Base-by-base conservation (phyloP, 371 early-diverging fungal genomes). In the Circinella umbellata region DNA sequence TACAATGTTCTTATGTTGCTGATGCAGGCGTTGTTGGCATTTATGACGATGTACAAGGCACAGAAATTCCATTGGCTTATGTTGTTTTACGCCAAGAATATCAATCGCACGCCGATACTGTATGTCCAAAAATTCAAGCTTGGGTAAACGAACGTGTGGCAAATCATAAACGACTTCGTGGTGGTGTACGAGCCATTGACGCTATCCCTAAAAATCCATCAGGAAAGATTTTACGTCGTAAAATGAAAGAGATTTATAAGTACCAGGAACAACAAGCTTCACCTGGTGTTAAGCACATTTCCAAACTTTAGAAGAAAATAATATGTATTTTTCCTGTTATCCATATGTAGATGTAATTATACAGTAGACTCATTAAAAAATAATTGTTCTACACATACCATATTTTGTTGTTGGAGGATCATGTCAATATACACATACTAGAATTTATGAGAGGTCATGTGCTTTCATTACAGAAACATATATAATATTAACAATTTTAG, bases 171-270 rank as follows among this genome's bases (percentile, higher is more conserved):
- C 79, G 87, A 57, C 73, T 96, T 54, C 83, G 94, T 18, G 96
- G 95, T 14, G 96, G 95, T 1, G 86, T 93, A n/a, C 78, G 77
- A 11, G 83, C 93, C 67, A 83, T 91, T 4, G 81, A 84, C 6
- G 81, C 73, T n/a, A 90, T 96, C 27, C 96, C 92, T 18, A 93
- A 90, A 73, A 87, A 86, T 46, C 81, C 93, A 0, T 81, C 91
- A 51, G 97, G 96, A 20, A 95, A 97, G 78, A 93, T 95, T 27
- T 80, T 95, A 54, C 80, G 96, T 46, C 79, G 80, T 48, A 77
- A 82, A 55, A 73, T 88, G 0, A 77, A 75, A 27, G 76, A 73
- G 34, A 53, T 53, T 53, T 42, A 42, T 11, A 42, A 42, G 42
- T 9, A 42, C 3, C 42, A 42, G 11, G 11, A 42, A 9, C 42